phyloP scores from a whole-genome alignment of 1,284 basidiomycete species.

The Chalciporus piperatoides region DNA sequence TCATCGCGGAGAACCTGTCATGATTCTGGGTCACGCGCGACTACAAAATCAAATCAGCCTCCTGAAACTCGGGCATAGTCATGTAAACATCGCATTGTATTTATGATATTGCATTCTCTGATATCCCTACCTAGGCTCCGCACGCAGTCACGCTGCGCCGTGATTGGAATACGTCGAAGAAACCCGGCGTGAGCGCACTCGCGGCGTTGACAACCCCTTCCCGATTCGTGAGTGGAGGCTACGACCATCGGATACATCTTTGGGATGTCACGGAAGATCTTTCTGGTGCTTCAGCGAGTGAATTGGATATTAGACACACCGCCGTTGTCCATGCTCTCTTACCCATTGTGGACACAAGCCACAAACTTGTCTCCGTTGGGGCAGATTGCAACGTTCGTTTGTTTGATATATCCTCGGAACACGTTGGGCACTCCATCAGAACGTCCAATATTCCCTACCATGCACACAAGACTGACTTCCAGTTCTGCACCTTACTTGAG shows the following conservation, averaged over 20 bases:
- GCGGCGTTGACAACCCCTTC: conserved; percentile 37
- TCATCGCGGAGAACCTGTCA: conserved; percentile 23
- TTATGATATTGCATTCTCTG: conserved; percentile 3
- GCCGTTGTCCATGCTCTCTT: conserved; percentile 45
- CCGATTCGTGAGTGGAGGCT: conserved; percentile 48
- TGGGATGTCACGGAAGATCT: conserved; percentile 40
- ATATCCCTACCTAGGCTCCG: conserved; percentile 12
- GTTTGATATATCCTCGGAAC: conserved; percentile 47
- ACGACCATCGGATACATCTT: conserved; percentile 46
- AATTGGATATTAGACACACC: conserved; percentile 42
- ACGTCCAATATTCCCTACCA: conserved; percentile 46
- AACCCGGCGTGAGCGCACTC: conserved; percentile 41
- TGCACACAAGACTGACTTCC: conserved; percentile 36
- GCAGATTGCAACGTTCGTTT: conserved; percentile 44
- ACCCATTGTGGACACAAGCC: conserved; percentile 41
- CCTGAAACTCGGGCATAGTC: conserved; percentile 16
- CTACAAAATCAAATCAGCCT: conserved; percentile 36
- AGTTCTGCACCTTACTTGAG: conserved; percentile 44
- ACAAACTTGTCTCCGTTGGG: conserved; percentile 46
- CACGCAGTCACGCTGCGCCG: conserved; percentile 24
- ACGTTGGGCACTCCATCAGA: conserved; percentile 38
- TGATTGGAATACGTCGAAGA: conserved; percentile 33
- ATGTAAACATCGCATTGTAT: conserved; percentile 21
- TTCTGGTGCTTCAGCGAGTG: conserved; percentile 28
- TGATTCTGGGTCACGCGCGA: conserved; percentile 40